These are phyloP conservation scores for Aspergillus novofumigatus DNA, from an alignment of 2,329 filamentous ascomycete genomes.

Conservation along the genomic window DNA sequence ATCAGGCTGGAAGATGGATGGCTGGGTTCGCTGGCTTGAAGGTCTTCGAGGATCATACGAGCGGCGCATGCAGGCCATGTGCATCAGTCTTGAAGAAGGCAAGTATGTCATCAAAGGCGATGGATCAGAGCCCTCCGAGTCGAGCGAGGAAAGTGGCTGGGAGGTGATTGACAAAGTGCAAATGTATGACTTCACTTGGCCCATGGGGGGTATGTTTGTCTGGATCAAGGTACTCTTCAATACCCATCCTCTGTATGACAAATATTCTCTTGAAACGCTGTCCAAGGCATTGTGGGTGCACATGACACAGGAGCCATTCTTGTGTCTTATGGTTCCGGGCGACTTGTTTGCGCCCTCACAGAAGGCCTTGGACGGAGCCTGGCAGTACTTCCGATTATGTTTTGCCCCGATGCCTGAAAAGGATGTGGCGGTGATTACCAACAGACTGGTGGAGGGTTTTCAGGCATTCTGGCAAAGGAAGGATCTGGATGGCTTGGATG, in stretches of 20 bases:
- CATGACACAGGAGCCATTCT: conserved; percentile 64
- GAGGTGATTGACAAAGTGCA: conserved; percentile 69
- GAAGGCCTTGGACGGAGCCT: conserved; percentile 57
- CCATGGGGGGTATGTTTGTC: conserved; percentile 86
- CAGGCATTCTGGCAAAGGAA: conserved; percentile 74
- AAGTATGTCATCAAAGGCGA: conserved; percentile 59
- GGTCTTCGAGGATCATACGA: conserved; percentile 82
- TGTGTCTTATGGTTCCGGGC: conserved; percentile 68
- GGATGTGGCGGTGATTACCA: conserved; percentile 58
- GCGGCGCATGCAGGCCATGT: conserved; percentile 78
- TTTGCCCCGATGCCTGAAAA: conserved; percentile 80
- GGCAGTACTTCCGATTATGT: conserved; percentile 72
- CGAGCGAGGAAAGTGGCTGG: conserved; percentile 58
- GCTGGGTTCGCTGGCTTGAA: conserved; percentile 88
- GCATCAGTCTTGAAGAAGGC: conserved; percentile 64
- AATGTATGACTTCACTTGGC: conserved; percentile 73
- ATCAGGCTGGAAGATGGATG: conserved; percentile 70
- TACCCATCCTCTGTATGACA: conserved; percentile 63
- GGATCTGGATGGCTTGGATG: conserved; percentile 37
- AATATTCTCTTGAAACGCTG: conserved; percentile 54
- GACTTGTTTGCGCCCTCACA: conserved; percentile 67
- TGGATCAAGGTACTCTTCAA: conserved; percentile 74
- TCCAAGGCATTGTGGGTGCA: conserved; percentile 66
- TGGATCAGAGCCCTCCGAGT: conserved; percentile 26
- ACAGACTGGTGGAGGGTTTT: conserved; percentile 64